Base-by-base conservation (phyloP, 2,329 filamentous ascomycete genomes). In the Diaporthe citri region DNA sequence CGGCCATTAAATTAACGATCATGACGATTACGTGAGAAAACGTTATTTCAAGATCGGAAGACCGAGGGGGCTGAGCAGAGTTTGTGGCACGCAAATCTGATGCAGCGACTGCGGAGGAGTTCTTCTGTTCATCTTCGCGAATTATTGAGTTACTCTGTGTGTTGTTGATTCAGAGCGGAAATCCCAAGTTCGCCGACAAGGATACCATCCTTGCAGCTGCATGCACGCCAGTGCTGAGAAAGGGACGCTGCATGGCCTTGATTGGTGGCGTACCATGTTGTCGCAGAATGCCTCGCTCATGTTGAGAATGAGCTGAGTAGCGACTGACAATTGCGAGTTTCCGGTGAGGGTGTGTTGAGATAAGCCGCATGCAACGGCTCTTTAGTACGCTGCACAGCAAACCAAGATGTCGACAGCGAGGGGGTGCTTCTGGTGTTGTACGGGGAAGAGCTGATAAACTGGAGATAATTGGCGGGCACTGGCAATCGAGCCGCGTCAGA, bases 141-240 rank as follows among this genome's bases (percentile, higher is more conserved):
- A 46, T 6, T 10, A 12, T 9, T 6, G 34, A 20, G n/a, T 25
- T 25, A 12, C 12, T 52, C 31, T 39, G 46, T 25, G 46, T 25
- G 28, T 48, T 25, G 28, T 48, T 2, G 9, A 36, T 25, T 22
- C 43, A 17, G 13, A 28, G 73, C 69, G 71, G 59, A 43, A 75
- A 73, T 73, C 36, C 34, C 46, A 67, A 36, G 46, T 41, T 75
- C 41, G 74, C 57, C n/a, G 59, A 60, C 52, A 67, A 69, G 69
- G 74, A 25, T 67, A 28, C 69, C n/a, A 75, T 52, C 69, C 74
- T 72, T 75, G 69, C 70, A 41, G 67, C 36, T 57, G 20, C 72
- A 70, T 31, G 25, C 39, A 46, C 31, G 43, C 51, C 51, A 13
- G 55, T 64, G 55, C 56, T 39, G 56, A 43, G 64, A 62, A 48